These are phyloP conservation scores for Leishmania amazonensis DNA, from an alignment of 208 protist genomes.

Conservation along the genomic window DNA sequence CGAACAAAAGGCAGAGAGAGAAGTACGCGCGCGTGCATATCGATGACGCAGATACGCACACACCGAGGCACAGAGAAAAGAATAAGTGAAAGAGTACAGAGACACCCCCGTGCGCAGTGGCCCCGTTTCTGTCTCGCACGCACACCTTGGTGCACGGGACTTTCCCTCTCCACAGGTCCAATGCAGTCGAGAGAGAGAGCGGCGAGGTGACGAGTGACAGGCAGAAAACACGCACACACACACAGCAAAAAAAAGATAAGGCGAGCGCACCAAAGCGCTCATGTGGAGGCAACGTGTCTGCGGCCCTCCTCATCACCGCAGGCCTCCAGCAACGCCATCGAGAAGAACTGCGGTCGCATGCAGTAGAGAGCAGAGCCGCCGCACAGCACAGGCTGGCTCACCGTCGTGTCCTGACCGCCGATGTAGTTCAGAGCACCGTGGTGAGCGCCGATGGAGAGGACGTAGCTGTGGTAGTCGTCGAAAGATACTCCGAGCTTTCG, in stretches of 20 bases:
- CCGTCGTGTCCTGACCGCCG: constrained; percentile 55
- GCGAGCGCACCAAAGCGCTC: background rate
- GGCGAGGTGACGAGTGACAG: background rate
- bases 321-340: constrained; percentile 26
- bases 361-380: constrained; percentile 34
- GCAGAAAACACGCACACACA: background rate
- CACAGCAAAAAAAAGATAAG: too few species aligned
- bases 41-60: background rate
- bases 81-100: too few species aligned
- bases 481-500: constrained; percentile 30
- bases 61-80: background rate
- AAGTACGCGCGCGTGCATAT: background rate
- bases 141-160: background rate
- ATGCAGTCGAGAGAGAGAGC: background rate
- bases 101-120: background rate
- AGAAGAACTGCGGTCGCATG: constrained; percentile 50
- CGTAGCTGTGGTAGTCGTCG: constrained; percentile 55
- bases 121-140: background rate
- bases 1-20: background rate
- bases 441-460: constrained; percentile 50
- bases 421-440: constrained; percentile 54
- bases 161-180: background rate
- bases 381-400: constrained; percentile 54
- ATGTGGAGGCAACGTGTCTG: constrained; percentile 6
- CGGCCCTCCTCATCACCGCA: constrained; percentile 40